Conservation (phyloP, 768 basidiomycete genomes). For the Mycena rebaudengoi region DNA sequence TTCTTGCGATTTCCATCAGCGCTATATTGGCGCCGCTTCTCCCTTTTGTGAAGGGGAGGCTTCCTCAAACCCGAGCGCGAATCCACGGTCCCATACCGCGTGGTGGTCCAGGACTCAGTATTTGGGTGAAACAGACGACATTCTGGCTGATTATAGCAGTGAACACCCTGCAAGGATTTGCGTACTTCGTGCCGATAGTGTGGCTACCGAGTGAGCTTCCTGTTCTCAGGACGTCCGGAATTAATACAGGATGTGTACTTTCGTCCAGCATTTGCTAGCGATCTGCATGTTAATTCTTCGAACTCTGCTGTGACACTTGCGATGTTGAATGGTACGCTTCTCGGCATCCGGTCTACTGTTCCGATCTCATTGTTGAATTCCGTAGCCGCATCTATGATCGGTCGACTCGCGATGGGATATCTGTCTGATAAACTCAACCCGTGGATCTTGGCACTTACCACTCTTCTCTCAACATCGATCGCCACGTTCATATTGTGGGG, state of each 20-base stretch:
- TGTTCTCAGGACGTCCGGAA: too few species aligned
- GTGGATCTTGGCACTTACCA: constrained; percentile 25
- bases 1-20: constrained; percentile 27
- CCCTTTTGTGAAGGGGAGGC: constrained; percentile 33
- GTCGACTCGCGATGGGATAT: constrained; percentile 34
- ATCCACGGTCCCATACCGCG: background rate
- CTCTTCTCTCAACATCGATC: constrained; percentile 28
- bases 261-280: constrained; percentile 33
- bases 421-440: constrained; percentile 38
- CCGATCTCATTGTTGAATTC: background rate
- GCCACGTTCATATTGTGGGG: constrained; percentile 43
- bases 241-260: background rate
- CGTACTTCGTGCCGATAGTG: constrained; percentile 35
- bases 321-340: constrained; percentile 34
- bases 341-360: background rate
- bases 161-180: constrained; percentile 36
- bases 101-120: background rate
- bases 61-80: constrained; percentile 25
- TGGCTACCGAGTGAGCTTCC: constrained; percentile 38
- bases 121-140: constrained; percentile 20
- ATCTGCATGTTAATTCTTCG: constrained; percentile 27
- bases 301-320: constrained; percentile 33
- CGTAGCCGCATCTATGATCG: constrained; percentile 28
- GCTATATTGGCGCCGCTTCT: constrained; percentile 27
- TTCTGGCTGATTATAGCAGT: constrained; percentile 28